Percentiles rank a stretch among this genome's conserved stretches.
These are phyloP conservation scores for Acrocalymma vagum DNA, from an alignment of 2,329 filamentous ascomycete species.

Conservation along the genomic window DNA sequence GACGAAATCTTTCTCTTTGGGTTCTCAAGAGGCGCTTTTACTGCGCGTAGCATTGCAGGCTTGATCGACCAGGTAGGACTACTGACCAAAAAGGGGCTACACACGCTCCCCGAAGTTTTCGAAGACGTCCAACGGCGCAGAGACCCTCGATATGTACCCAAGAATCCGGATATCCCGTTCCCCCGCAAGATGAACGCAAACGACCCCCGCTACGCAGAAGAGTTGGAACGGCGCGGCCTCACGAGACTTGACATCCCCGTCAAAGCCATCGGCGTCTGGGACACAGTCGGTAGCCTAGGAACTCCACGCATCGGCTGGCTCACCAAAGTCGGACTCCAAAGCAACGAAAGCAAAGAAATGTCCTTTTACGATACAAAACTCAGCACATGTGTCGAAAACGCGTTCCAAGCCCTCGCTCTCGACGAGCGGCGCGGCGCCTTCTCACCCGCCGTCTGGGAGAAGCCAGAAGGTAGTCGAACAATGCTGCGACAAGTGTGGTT, in stretches of 20 bases:
- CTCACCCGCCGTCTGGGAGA: constrained; percentile 62
- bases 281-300: constrained; percentile 58
- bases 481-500: constrained; percentile 64
- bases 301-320: constrained; percentile 55
- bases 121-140: constrained; percentile 55
- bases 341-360: constrained; percentile 46
- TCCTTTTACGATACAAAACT: constrained; percentile 59
- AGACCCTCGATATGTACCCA: constrained; percentile 53
- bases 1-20: constrained; percentile 59
- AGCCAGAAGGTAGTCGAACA: constrained; percentile 54
- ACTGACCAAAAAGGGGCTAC: constrained; percentile 56
- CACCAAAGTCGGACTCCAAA: constrained; percentile 45
- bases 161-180: constrained; percentile 56
- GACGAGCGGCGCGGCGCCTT: constrained; percentile 63
- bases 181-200: constrained; percentile 55
- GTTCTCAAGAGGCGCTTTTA: constrained; percentile 58
- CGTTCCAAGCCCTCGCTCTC: constrained; percentile 64
- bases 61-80: constrained; percentile 57
- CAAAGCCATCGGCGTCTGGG: constrained; percentile 58
- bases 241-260: constrained; percentile 48
- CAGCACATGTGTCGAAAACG: constrained; percentile 57
- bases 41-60: constrained; percentile 53
- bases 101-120: constrained; percentile 56
- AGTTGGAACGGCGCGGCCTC: constrained; percentile 48
- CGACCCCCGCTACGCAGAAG: constrained; percentile 53